Evolutionary conservation across 2,329 filamentous ascomycete genomes (phyloP), one percentile per base, ranked within the genome.

Genomic region (Dothistroma pini): DNA sequence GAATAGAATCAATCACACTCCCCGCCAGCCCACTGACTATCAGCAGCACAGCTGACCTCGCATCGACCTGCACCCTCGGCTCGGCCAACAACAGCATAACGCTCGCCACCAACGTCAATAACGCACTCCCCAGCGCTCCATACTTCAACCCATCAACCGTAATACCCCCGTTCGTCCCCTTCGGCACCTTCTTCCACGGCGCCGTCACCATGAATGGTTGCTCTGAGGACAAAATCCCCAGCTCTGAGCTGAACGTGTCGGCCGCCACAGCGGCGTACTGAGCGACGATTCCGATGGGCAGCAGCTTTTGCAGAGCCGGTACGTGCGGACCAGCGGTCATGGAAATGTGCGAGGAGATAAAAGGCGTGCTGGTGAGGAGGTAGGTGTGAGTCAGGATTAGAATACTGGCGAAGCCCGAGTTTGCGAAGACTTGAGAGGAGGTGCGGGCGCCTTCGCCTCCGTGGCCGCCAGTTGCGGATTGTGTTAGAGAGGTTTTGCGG

Each of bases 241-340:
- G 86, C 78, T 99, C 95, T 11, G 92, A 96, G 60, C 90, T 93
- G 74, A 97, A 95, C 0, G 95, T 99, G 75, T 99, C 95, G 54
- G 93, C 91, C 21, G 91, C 87, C 10, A 96, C 92, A 54, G 91
- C 90, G 29, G 92, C 93, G 72, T 99, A 99, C 78, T 78, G 80
- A 68, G 78, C 79, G 34, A 82, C 75, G 54, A 82, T 80, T 8
- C 80, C 80, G 8, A 81, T 74, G 0, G 80, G 75, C 34, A 82
- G 68, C 1, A 78, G 66, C 63, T 77, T 74, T 58, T 70, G 70
- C 16, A 76, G 70, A 58, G 66, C 69, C 3, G 72, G 70, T 68
- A 75, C 82, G 64, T 83, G 81, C 16, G 70, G 68, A 0, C 71
- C 71, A 0, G 70, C 59, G n/a, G 63, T 44, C 10, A 70, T 25